A percentile compares a stretch with the other conserved stretches of the same genome.
phyloP scores from a whole-genome alignment of 306 rosid genomes.

The Malus domestica region ASM211411v1 NC_041793.1:20620501-20621000 shows the following conservation, averaged over 20 bases:
- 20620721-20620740: not conserved
- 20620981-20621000: slow-evolving; percentile 95
- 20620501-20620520: not conserved
- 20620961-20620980: slow-evolving; percentile 81
- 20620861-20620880: not conserved
- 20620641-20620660: not conserved
- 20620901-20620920: not conserved
- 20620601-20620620: not conserved
- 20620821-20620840: not conserved
- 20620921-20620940: slow-evolving; percentile 8
- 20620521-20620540: not conserved
- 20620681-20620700: not conserved
- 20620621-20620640: not conserved
- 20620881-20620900: not conserved
- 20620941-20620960: slow-evolving; percentile 44
- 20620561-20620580: not conserved
- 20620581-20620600: not conserved
- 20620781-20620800: not conserved
- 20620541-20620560: not conserved
- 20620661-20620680: not conserved
- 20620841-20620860: not conserved
- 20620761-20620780: not conserved
- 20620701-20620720: not conserved
- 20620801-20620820: not conserved
- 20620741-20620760: not conserved